phyloP scores from a whole-genome alignment of 495 filamentous ascomycete genomes.

The Delitschia confertaspora region DNA sequence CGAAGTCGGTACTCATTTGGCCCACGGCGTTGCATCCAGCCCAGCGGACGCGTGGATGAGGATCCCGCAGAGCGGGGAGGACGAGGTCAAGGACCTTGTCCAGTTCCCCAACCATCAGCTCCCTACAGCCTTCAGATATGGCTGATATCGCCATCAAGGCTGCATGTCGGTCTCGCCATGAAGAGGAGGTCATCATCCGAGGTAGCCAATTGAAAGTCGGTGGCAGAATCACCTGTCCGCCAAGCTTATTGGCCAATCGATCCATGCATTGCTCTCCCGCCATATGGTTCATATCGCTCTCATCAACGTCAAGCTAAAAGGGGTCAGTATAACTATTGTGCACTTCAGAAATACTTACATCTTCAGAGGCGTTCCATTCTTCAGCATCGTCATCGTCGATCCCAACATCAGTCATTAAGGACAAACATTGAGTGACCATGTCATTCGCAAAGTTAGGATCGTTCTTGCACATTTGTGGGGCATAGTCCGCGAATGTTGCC shows the following conservation, averaged over 20 bases:
- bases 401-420: constrained; percentile 98
- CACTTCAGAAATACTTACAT: constrained; percentile 48
- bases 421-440: constrained; percentile 98
- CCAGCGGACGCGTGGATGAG: constrained; percentile 91
- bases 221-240: constrained; percentile 72
- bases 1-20: constrained; percentile 99
- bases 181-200: constrained; percentile 88
- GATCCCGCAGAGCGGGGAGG: constrained; percentile 81
- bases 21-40: constrained; percentile 98
- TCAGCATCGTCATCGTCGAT: constrained; percentile 87
- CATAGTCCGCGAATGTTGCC: constrained; percentile 96
- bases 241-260: constrained; percentile 91
- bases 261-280: constrained; percentile 99
- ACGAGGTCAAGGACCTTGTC: constrained; percentile 90
- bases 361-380: constrained; percentile 90
- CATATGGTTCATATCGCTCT: constrained; percentile 96
- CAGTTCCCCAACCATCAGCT: constrained; percentile 90
- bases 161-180: constrained; percentile 93
- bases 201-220: constrained; percentile 98
- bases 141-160: constrained; percentile 99
- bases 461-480: constrained; percentile 87
- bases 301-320: constrained; percentile 73
- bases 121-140: constrained; percentile 94
- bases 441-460: constrained; percentile 80
- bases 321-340: constrained; percentile 17